Percentiles rank a stretch among this genome's conserved stretches.
Evolutionary conservation across 805 yeast species (phyloP).

Genomic region (Lipomyces yamadae): DNA sequence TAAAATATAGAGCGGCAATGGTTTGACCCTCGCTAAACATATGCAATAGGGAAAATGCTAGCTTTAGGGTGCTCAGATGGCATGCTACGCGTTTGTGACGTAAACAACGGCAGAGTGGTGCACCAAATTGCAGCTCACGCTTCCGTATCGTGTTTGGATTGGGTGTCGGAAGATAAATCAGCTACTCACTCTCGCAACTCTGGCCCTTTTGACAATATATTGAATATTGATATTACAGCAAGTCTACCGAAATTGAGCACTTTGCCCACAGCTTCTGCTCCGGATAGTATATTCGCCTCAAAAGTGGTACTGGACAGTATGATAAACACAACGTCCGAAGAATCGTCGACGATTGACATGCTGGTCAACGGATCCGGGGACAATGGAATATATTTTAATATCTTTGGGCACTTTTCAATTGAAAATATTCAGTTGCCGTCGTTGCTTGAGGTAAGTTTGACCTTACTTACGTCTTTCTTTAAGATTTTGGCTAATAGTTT

Average conservation of each 20-base stretch:
- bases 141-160: constrained; percentile 18
- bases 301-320: constrained; percentile 25
- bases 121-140: constrained; percentile 14
- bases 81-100: constrained; percentile 28
- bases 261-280: constrained; percentile 22
- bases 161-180: constrained; percentile 23
- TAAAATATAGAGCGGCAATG: neutral
- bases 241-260: constrained; percentile 25
- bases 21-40: neutral
- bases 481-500: neutral
- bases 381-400: constrained; percentile 14
- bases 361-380: constrained; percentile 16
- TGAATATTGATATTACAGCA: constrained; percentile 21
- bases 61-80: constrained; percentile 35
- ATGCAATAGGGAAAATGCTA: constrained; percentile 24
- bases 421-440: constrained; percentile 27
- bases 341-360: constrained; percentile 24
- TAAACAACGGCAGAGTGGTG: constrained; percentile 29
- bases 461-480: neutral
- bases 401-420: constrained; percentile 34
- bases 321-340: constrained; percentile 22
- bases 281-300: constrained; percentile 32
- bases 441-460: constrained; percentile 8
- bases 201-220: constrained; percentile 22
- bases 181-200: constrained; percentile 15